Evolutionary conservation across 2,329 filamentous ascomycete species (phyloP), one percentile per base, ranked within the genome.

Genomic region (Diaporthe aspalathi): DNA sequence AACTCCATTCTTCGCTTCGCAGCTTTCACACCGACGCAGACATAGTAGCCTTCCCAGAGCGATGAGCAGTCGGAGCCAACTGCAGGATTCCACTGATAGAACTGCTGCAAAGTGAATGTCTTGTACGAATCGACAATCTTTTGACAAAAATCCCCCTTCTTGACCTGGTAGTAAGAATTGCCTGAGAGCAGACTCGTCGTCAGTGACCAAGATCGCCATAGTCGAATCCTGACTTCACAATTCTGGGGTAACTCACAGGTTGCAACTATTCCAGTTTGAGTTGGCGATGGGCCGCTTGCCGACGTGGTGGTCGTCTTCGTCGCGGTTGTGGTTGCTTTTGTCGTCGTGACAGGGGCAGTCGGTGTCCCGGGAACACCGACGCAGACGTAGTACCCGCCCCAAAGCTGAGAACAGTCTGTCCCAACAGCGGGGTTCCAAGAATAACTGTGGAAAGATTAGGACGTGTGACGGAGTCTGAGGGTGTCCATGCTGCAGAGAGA

Each of bases 131-230:
- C 52, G 52, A 54, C 22, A 14, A 54, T 16, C 32, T 9, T 32
- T 11, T 54, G 52, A 20, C 52, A 54, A 17, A 12, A 29, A 54
- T 54, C 52, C 17, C 52, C 52, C 52, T 27, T 29, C 32, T 54
- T 32, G 24, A 29, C 52, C 27, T 29, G 52, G 52, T 54, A 54
- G 52, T 54, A 54, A 17, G 50, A 53, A 9, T 53, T 53, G 50
- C 50, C 50, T 68, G 20, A 35, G 40, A 16, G 40, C 22, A 54
- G 62, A 50, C 20, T 63, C n/a, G 43, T 70, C 67, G 6, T 56
- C 67, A 12, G 54, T 35, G 3, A 56, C 40, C 20, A 63, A 54
- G 29, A 38, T 50, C 54, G 62, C 52, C 22, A 63, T 62, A 22
- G 22, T 9, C 14, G 40, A 62, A 45, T 56, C 49, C 27, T 32